Percentiles rank a stretch among this genome's conserved stretches.
Conservation (phyloP, 2,329 filamentous ascomycete species). For the Amauroascus verrucosus region DNA sequence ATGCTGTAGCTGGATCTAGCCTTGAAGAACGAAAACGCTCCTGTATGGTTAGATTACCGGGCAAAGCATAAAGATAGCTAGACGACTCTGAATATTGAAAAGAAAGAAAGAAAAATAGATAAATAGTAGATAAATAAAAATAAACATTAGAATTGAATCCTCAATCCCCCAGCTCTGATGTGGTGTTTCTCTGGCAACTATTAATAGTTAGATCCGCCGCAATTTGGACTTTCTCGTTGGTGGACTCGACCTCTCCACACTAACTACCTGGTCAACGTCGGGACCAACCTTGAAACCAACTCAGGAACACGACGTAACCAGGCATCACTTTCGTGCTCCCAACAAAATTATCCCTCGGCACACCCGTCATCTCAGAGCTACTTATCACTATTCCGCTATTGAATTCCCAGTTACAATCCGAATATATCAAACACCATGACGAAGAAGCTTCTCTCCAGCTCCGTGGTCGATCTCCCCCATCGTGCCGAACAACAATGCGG, state of each 20-base stretch:
- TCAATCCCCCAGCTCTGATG: no score
- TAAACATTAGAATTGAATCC: no score
- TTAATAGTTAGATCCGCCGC: neutral
- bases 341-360: neutral
- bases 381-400: neutral
- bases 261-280: neutral
- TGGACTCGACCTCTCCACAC: neutral
- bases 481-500: slow-evolving; percentile 1
- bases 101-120: no score
- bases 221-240: no score
- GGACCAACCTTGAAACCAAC: neutral
- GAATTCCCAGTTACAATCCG: neutral
- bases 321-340: neutral
- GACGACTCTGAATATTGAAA: no score
- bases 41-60: neutral
- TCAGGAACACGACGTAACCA: neutral
- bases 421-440: neutral
- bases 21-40: neutral
- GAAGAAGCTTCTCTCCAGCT: slow-evolving; percentile 2
- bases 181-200: slow-evolving; percentile 6
- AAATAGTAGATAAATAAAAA: no score
- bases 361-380: neutral
- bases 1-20: slow-evolving; percentile 29
- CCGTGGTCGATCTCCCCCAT: neutral
- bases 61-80: neutral